These are phyloP conservation scores for Puccinia coronata DNA, from an alignment of 1,284 basidiomycete species.

Conservation along the genomic window DNA sequence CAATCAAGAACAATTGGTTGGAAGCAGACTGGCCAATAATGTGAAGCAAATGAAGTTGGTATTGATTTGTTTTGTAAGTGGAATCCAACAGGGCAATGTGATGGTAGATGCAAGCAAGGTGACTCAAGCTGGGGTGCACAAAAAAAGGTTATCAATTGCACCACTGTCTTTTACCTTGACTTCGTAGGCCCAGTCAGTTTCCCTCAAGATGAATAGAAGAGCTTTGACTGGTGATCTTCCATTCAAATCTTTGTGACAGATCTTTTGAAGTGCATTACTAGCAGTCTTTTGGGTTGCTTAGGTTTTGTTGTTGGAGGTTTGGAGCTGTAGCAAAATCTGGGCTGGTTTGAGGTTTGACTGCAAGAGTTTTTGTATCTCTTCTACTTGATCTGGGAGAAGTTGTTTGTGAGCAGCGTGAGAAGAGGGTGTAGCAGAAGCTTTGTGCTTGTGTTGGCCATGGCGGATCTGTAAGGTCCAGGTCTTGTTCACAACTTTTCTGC, in stretches of 20 bases:
- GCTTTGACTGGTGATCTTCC: background rate
- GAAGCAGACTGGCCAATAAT: slow-evolving; percentile 8
- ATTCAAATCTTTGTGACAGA: background rate
- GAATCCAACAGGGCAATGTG: too few relatives aligned
- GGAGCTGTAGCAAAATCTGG: too few relatives aligned
- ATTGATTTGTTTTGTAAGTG: background rate
- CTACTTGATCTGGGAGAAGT: background rate
- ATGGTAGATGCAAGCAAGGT: too few relatives aligned
- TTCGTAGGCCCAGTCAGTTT: background rate
- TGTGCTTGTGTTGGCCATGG: background rate
- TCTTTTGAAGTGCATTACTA: background rate
- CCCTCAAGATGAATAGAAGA: background rate
- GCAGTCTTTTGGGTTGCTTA: background rate
- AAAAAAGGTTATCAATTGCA: slow-evolving; percentile 7
- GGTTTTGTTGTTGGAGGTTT: too few relatives aligned
- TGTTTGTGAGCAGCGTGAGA: background rate
- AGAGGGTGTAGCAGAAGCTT: background rate
- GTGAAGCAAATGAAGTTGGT: background rate
- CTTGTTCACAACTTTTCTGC: background rate
- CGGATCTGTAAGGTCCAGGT: background rate
- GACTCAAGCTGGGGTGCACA: background rate
- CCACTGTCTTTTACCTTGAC: too few relatives aligned
- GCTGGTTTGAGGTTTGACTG: too few relatives aligned
- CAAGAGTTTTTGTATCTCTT: too few relatives aligned
- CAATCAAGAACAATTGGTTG: too few relatives aligned